Conservation (phyloP, 352 stramenopile genomes). For the Phytopythium boreale region DNA sequence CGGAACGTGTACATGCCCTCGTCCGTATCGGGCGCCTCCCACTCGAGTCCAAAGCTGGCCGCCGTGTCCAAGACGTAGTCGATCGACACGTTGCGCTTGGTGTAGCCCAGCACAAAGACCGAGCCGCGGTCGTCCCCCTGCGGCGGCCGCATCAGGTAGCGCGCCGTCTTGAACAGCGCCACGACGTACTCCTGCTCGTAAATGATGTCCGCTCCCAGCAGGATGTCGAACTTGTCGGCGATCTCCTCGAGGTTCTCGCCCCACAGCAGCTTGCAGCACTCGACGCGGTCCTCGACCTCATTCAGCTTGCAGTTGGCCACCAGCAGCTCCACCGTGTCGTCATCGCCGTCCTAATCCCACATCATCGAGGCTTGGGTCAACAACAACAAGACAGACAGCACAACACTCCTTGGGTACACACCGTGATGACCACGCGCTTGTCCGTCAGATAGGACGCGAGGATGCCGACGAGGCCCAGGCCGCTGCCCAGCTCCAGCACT, state of each 20-base stretch:
- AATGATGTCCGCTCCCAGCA: conserved; percentile 61
- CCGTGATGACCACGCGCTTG: conserved; percentile 47
- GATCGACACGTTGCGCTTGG: conserved; percentile 65
- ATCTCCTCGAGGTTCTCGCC: conserved; percentile 38
- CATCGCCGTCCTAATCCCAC: conserved; percentile 36
- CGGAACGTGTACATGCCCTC: conserved; percentile 60
- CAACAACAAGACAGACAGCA: background rate
- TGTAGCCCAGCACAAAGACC: conserved; percentile 59
- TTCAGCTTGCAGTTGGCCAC: conserved; percentile 57
- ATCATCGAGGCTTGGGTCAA: background rate
- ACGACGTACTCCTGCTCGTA: conserved; percentile 60
- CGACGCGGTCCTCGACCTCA: conserved; percentile 26
- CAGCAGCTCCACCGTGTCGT: conserved; percentile 46
- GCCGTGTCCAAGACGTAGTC: conserved; percentile 57
- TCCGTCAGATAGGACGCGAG: conserved; percentile 55
- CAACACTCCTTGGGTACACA: background rate
- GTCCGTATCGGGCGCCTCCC: conserved; percentile 35
- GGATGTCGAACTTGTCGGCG: conserved; percentile 44
- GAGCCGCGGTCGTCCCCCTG: conserved; percentile 14
- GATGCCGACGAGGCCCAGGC: conserved; percentile 56
- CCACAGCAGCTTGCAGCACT: conserved; percentile 52
- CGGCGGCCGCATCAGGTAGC: conserved; percentile 32
- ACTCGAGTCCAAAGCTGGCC: conserved; percentile 62
- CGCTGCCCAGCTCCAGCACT: conserved; percentile 53
- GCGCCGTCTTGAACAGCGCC: conserved; percentile 50